Evolutionary conservation across 108 stramenopile species (phyloP).

Genomic region (Cyclotella distinguenda): DNA sequence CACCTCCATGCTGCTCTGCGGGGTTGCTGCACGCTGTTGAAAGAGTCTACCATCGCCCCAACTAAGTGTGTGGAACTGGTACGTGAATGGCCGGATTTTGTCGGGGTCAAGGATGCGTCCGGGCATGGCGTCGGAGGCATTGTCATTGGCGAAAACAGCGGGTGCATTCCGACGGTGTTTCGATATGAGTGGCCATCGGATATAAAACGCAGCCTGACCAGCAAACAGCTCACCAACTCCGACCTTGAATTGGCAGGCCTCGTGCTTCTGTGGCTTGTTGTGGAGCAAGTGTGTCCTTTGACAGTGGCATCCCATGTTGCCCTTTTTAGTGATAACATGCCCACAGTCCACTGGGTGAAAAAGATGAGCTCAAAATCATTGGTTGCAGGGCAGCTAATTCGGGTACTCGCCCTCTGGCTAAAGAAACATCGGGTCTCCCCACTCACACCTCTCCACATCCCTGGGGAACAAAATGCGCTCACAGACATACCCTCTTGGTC

Average conservation of each 20-base stretch:
- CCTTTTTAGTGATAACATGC: conserved; percentile 6
- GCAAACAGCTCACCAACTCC: not conserved
- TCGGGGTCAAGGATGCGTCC: too few relatives aligned
- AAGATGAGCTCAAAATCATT: conserved; percentile 16
- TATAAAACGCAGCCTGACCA: not conserved
- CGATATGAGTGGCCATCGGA: not conserved
- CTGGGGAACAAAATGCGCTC: conserved; percentile 6
- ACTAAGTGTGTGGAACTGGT: not conserved
- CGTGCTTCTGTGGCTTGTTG: not conserved
- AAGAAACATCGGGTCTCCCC: not conserved
- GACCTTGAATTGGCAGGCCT: not conserved
- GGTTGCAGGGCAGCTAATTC: conserved; percentile 2
- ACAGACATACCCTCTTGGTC: conserved; percentile 18
- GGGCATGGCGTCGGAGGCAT: not conserved
- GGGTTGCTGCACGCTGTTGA: too few relatives aligned
- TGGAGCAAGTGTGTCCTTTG: not conserved
- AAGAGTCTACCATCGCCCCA: too few relatives aligned
- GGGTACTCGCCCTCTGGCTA: conserved; percentile 1
- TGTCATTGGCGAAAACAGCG: not conserved
- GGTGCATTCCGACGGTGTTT: not conserved
- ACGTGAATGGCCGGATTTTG: not conserved
- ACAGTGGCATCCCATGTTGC: not conserved
- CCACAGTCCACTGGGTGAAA: not conserved
- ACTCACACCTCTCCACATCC: conserved; percentile 7
- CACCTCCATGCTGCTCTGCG: too few relatives aligned